Base-by-base conservation (phyloP, 306 rosid genomes). In the Cyamopsis tetragonoloba region DNA sequence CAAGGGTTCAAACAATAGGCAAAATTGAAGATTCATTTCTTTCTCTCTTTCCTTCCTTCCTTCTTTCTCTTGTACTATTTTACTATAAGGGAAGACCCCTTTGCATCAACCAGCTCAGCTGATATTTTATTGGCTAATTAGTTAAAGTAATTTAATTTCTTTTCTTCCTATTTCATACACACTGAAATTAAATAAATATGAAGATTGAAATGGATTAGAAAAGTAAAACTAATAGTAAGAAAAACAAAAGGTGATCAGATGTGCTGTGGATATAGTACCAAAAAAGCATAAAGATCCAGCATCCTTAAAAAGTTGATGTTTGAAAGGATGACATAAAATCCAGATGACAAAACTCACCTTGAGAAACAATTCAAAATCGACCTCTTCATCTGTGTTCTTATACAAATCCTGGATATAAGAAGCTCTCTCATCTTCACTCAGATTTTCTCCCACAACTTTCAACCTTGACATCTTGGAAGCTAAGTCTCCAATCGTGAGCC, bases 351-450 rank as follows among this genome's bases (percentile, higher is more conserved):
- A 46, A 63, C 89, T 18, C 22, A 89, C 98, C 89, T 82, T 86
- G 62, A 92, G 96, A 79, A 92, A 92, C 71, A 85, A 77, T 76
- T 92, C 98, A 72, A 89, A 92, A 80, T 89, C 96, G 17, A 89
- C 96, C 26, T 89, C 96, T 3, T 89, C 89, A 17, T 89, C 96
- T 6, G 73, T 80, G 39, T 82, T 89, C 70, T 74, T 82, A 80
- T 84, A 76, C 76, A 83, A 87, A 74, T 76, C 89, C 13, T 86
- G 80, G 54, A 92, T 81, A 46, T 75, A 83, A 39, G 98, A 89
- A 64, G 88, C 87, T 78, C 98, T 92, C 71, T 87, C 96, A 58
- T 92, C 82, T 54, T 87, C 98, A 7, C 91, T 89, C 20, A 92
- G 84, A 85, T 80, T 84, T 35, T 92, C 98, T 78, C 91, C 98